phyloP scores from a whole-genome alignment of 169 alveolate genomes.

The Condylostoma magnum region DNA sequence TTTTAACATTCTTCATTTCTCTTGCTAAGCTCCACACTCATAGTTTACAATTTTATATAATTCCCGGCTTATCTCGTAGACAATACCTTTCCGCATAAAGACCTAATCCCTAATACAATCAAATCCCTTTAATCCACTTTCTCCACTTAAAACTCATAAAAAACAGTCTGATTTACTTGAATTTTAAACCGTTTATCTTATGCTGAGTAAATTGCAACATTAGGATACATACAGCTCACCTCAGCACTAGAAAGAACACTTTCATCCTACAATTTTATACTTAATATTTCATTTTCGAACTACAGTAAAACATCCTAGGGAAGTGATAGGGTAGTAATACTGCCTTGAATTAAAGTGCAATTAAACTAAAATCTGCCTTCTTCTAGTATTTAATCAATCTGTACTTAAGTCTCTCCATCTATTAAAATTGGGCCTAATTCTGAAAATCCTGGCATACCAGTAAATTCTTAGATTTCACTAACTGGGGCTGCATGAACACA shows the following conservation, averaged over 20 bases:
- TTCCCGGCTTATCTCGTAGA: neutral
- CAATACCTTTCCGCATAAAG: neutral
- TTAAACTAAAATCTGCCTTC: neutral
- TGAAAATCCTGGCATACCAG: constrained; percentile 66
- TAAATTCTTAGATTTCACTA: constrained; percentile 54
- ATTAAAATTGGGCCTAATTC: constrained; percentile 61
- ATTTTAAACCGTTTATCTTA: neutral
- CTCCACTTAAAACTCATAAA: neutral
- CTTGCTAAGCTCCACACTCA: neutral
- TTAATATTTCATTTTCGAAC: neutral
- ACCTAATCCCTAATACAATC: neutral
- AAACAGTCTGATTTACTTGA: neutral
- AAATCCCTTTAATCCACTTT: constrained; percentile 2
- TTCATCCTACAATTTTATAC: neutral
- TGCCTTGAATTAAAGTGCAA: neutral
- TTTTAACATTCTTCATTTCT: neutral
- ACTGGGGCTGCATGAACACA: constrained; percentile 69
- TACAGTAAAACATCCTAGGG: neutral
- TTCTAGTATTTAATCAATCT: neutral
- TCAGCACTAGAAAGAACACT: neutral
- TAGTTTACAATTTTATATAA: neutral
- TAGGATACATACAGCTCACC: neutral
- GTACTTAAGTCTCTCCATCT: constrained; percentile 30
- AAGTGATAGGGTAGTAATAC: neutral
- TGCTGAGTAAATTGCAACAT: neutral